Percentiles rank a stretch among this genome's conserved stretches.
These are phyloP conservation scores for Kockovaella imperatae DNA, from an alignment of 768 basidiomycete species.

Conservation along the genomic window DNA sequence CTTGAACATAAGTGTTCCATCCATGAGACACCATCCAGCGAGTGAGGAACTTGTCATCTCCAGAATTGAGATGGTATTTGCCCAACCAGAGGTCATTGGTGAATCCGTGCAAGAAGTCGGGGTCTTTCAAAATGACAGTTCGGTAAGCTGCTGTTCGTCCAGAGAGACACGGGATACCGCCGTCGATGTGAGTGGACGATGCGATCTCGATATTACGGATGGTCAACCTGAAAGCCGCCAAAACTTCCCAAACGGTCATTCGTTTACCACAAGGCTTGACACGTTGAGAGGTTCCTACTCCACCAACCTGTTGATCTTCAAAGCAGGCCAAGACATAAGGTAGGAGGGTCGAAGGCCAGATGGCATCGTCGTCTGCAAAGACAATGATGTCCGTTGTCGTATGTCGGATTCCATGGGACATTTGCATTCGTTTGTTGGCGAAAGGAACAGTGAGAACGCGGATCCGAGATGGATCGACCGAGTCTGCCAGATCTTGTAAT, in stretches of 20 bases:
- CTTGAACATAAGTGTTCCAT: constrained; percentile 79
- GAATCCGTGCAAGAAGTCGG: constrained; percentile 84
- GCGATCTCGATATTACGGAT: constrained; percentile 92
- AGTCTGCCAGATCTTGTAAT: constrained; percentile 77
- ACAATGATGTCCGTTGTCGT: constrained; percentile 88
- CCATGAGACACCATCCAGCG: constrained; percentile 95
- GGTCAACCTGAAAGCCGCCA: constrained; percentile 83
- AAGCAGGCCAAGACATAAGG: constrained; percentile 84
- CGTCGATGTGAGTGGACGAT: constrained; percentile 83
- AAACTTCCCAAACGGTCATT: constrained; percentile 92
- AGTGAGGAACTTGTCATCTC: constrained; percentile 90
- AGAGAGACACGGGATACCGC: constrained; percentile 82
- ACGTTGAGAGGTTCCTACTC: constrained; percentile 82
- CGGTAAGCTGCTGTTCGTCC: constrained; percentile 90
- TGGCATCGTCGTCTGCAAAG: constrained; percentile 90
- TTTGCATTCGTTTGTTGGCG: constrained; percentile 88
- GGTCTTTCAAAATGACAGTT: constrained; percentile 88
- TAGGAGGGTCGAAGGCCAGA: constrained; percentile 88
- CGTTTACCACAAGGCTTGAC: constrained; percentile 67
- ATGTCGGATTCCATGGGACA: constrained; percentile 86
- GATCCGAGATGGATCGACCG: constrained; percentile 70
- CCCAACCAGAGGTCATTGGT: constrained; percentile 90
- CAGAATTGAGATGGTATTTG: constrained; percentile 89
- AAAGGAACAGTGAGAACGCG: constrained; percentile 83
- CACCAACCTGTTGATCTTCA: constrained; percentile 87